Evolutionary conservation across 345 rosid genomes (phyloP).

Genomic region (Melastoma malabathricum): DNA sequence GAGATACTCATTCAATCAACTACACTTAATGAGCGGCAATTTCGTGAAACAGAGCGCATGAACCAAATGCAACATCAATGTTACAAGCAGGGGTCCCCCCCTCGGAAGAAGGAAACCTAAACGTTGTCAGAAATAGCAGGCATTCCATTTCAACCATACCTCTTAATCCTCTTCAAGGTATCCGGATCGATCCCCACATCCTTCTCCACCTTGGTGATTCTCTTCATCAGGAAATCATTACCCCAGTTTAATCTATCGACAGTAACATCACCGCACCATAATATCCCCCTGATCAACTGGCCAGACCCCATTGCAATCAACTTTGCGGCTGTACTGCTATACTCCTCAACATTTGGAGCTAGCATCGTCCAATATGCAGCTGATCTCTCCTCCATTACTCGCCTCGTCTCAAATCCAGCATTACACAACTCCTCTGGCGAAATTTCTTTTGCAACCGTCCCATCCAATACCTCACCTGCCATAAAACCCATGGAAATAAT

Average conservation of each 20-base stretch:
- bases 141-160: slow-evolving; percentile 22
- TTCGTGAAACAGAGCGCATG: too few species aligned
- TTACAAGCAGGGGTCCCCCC: too few species aligned
- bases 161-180: slow-evolving; percentile 54
- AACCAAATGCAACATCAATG: too few species aligned
- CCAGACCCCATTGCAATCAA: slow-evolving; percentile 85
- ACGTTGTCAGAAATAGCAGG: too few species aligned
- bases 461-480: slow-evolving; percentile 26
- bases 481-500: background rate
- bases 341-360: slow-evolving; percentile 95
- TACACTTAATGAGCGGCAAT: too few species aligned
- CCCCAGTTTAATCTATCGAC: slow-evolving; percentile 75
- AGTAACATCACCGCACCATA: slow-evolving; percentile 94
- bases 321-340: slow-evolving; percentile 45
- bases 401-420: slow-evolving; percentile 27
- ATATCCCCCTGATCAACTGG: slow-evolving; percentile 67
- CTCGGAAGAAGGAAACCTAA: too few species aligned
- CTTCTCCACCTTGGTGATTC: slow-evolving; percentile 26
- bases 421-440: slow-evolving; percentile 39
- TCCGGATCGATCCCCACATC: slow-evolving; percentile 41
- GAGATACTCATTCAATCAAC: too few species aligned
- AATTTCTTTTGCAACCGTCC: slow-evolving; percentile 22
- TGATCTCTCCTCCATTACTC: slow-evolving; percentile 44
- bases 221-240: slow-evolving; percentile 47
- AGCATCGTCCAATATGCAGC: slow-evolving; percentile 89